Base-by-base conservation (phyloP, 1,139 yeast species). In the Suhomyces maxii region DNA sequence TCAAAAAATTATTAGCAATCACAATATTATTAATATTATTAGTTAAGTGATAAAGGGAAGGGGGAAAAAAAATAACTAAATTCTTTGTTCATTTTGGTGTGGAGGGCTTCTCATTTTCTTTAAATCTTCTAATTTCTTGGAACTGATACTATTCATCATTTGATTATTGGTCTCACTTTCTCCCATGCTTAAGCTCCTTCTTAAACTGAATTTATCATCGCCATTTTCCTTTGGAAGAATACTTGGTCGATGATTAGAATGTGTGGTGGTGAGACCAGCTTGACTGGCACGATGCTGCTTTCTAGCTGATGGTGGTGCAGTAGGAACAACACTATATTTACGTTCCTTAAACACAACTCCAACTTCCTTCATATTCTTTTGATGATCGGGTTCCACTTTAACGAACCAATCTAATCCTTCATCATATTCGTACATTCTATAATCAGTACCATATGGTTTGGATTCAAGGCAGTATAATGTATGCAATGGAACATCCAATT, bases 401-500 rank as follows among this genome's bases (percentile, higher is more conserved):
- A 74, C 79, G 67, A 91, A 91, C 86, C 89, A 84, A 64, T 90
- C 93, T 30, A 78, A 67, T 7, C 70, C 71, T 55, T 89, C 97
- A 57, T 88, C 86, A 65, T 86, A 91, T 63, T 89, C 95, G 65
- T 85, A 91, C 67, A 90, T 76, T 14, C 89, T 79, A 86, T 96
- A 91, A 51, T 89, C 93, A 3, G 95, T 95, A 6, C 98, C 99
- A 64, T 89, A 91, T 0, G 98, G 97, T 60, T 88, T 89, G 47
- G 93, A 90, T 60, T 91, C 98, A 50, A 91, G 76, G 53, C 93
- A 83, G 60, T 90, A 91, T 28, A 91, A 83, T 6, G 96, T 87
- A 61, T 91, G 97, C 49, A 91, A 72, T 3, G 98, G 98, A 7
- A 91, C 95, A 65, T 91, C 98, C 53, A 91, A 74, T 58, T 89